Base-by-base conservation (phyloP, 2,329 filamentous ascomycete genomes). In the Aspergillus ruber region DNA sequence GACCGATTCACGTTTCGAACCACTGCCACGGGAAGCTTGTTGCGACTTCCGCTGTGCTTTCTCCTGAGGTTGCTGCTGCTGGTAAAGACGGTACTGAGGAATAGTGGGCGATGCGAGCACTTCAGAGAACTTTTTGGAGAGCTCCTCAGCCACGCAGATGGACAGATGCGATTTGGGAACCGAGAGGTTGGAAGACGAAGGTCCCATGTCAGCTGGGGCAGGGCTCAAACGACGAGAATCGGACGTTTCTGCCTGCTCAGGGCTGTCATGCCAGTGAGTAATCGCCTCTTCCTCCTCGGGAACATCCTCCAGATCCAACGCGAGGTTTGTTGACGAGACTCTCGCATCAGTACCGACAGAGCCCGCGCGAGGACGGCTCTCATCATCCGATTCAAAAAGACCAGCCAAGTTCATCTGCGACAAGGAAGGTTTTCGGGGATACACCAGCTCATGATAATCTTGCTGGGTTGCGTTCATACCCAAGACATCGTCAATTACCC, bases 231-330 rank as follows among this genome's bases (percentile, higher is more conserved):
- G 56, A 32, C 52, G 50, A 29, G 63, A 55, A 29, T 49, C 42
- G 5, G 54, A 40, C 6, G 52, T 43, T 5, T 52, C 53, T 46
- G 55, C 57, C 18, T 54, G 48, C 4, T 61, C 55, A 6, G 64
- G 60, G 44, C 60, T 67, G 38, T 65, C 60, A 49, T 64, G 63
- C 51, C 57, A 57, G 35, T 59, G 54, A 6, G 59, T 60, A n/a
- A 52, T 57, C 1, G 36, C 36, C 54, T 73, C 72, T 41, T 70
- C 68, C 50, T 75, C 72, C 53, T 75, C 72, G 1, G 70, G 71
- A 4, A 76, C 71, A 49, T 73, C 68, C 42, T 70, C 66, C 49
- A 75, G 56, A 20, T 71, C 68, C 42, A 62, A 63, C n/a, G 59
- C 59, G 33, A 65, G 63, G 45, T 58, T 68, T 45, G 66, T 70